phyloP scores from a whole-genome alignment of 345 rosid genomes.

The Citrus glauca region DNA sequence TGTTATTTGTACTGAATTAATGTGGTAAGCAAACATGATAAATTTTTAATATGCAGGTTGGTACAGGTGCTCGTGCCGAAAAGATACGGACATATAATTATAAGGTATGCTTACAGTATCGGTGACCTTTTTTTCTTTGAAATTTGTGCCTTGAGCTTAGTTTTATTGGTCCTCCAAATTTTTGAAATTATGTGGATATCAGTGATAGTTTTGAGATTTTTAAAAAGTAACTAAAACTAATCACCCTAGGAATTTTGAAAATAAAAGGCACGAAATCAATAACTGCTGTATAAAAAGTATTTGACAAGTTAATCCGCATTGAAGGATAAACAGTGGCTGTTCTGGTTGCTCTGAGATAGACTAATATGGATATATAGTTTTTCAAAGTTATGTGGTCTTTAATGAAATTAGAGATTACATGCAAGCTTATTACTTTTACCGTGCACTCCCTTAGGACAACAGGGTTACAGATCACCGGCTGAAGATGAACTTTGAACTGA shows the following conservation, averaged over 20 bases:
- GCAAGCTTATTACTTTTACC: slow-evolving; percentile 6
- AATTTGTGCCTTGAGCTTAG: neutral
- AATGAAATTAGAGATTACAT: neutral
- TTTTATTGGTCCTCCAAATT: neutral
- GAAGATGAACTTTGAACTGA: slow-evolving; percentile 81
- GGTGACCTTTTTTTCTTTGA: neutral
- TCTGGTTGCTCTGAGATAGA: neutral
- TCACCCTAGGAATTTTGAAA: neutral
- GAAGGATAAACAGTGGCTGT: neutral
- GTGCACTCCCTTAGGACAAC: slow-evolving; percentile 53
- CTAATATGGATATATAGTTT: neutral
- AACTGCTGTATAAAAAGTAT: neutral
- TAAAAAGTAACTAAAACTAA: neutral
- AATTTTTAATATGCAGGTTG: slow-evolving; percentile 51
- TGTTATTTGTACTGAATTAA: neutral
- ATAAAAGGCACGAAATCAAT: neutral
- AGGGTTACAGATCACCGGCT: slow-evolving; percentile 96
- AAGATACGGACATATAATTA: slow-evolving; percentile 92
- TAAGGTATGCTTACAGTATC: slow-evolving; percentile 45
- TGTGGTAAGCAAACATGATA: neutral
- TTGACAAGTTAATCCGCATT: neutral
- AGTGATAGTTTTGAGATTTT: neutral
- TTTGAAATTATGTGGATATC: neutral
- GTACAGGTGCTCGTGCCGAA: slow-evolving; percentile 93
- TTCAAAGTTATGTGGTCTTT: neutral